A percentile compares a stretch with the other conserved stretches of the same genome.
Evolutionary conservation across 1,284 basidiomycete species (phyloP).

Genomic region (Apiotrichum mycotoxinovorans): DNA sequence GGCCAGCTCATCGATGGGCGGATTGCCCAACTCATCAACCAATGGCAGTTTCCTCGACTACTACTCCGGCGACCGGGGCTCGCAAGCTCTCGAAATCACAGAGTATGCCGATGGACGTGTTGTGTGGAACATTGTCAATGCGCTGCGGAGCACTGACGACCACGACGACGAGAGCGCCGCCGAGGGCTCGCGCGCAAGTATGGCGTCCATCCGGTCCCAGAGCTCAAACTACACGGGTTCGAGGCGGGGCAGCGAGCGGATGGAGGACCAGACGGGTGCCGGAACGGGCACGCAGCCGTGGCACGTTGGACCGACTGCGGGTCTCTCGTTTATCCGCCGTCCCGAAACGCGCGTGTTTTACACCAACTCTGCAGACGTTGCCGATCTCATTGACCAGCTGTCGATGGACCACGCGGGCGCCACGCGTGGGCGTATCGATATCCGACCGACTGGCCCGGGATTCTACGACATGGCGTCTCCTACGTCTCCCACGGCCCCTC

Average conservation of each 20-base stretch:
- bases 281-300: conserved; percentile 3
- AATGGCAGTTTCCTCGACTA: conserved; percentile 16
- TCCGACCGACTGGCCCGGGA: conserved; percentile 15
- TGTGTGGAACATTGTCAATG: conserved; percentile 46
- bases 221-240: not conserved
- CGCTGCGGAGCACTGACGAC: conserved; percentile 22
- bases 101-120: conserved; percentile 46
- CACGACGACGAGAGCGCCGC: not conserved
- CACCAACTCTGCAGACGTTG: conserved; percentile 41
- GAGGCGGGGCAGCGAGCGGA: conserved; percentile 1
- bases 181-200: conserved; percentile 1
- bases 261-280: conserved; percentile 7
- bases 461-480: not conserved
- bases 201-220: not conserved
- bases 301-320: conserved; percentile 15
- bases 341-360: conserved; percentile 41
- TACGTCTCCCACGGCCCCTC: not conserved
- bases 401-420: conserved; percentile 30
- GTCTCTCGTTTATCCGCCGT: conserved; percentile 17
- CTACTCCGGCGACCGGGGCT: conserved; percentile 12
- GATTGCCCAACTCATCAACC: conserved; percentile 6
- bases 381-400: conserved; percentile 46
- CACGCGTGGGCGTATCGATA: conserved; percentile 41
- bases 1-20: not conserved
- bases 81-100: conserved; percentile 42